Base-by-base conservation (phyloP, 257 asterid species). In the Solanum infundibuliforme region DNA sequence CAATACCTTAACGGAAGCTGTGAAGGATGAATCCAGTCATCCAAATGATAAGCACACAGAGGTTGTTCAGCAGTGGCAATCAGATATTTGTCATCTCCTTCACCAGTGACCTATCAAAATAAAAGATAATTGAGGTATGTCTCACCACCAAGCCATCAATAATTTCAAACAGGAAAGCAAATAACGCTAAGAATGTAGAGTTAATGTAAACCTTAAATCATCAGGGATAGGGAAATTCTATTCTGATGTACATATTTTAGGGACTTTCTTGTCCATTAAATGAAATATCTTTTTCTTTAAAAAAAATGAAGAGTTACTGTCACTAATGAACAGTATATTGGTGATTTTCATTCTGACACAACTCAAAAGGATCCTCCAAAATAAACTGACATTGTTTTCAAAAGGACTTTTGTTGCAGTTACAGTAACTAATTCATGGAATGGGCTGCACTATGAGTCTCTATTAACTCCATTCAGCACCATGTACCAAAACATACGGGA, bases 21-120 rank as follows among this genome's bases (percentile, higher is more conserved):
- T 0, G 98, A 88, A 74, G 98, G 98, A 81, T 95, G 98, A 89
- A 96, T 94, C 99, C 98, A 95, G 79, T 96, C 98, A 36, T 96
- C 98, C 35, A 93, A 82, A 91, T 96, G 98, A 93, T 94, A 96
- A 35, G 98, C 98, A 89, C 98, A 96, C 46, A 96, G 94, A 14
- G 98, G 99, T 85, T 95, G 99, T 89, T 96, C 99, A 60, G 98
- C 96, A 3, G 99, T 96, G 58, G 99, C 99, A 90, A 97, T 97
- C 85, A 97, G 92, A 92, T 97, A 95, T 87, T 97, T 97, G 89
- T 97, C 98, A 52, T 97, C 99, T 62, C 98, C 99, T 86, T 95
- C 99, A 39, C 98, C 99, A 85, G 98, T 95, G n/a, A 97, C 98
- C 98, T 96, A 87, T 92, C 41, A 52, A 76, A 87, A 69, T 74